Base-by-base conservation (phyloP, 2,329 filamentous ascomycete species). In the Pseudogymnoascus sp. region DNA sequence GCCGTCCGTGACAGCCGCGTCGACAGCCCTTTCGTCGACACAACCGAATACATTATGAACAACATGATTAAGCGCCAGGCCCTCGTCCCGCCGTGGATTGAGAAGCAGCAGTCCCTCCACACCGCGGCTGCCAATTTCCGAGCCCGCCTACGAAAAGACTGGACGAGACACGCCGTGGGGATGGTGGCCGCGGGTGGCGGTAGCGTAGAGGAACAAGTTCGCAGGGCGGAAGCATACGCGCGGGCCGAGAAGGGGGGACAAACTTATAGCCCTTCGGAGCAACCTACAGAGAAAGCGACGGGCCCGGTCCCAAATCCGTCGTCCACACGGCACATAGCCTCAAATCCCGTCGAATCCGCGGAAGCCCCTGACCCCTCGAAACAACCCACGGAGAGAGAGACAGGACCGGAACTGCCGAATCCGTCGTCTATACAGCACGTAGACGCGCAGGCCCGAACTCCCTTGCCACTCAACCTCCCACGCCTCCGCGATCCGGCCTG, bases 31-130 rank as follows among this genome's bases (percentile, higher is more conserved):
- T 97, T 95, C 68, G 83, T 97, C 61, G 90, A 97, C 69, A 97
- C 92, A 61, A 97, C 94, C 0, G 92, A 97, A 73, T 96, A 96
- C 71, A 89, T 97, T 67, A 88, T 97, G 87, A 97, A 99, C 74
- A 94, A 95, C 74, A 96, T 97, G 77, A 96, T 99, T 64, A 89
- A 96, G 74, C 87, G 88, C 61, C 94, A 99, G 73, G 92, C 96
- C 18, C 89, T 97, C 62, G 90, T 95, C 0, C 94, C 94, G 0
- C 92, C 92, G 0, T 99, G 94, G 94, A 97, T 99, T 62, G 94
- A 99, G 74, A 97, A 96, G 74, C 94, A 99, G 72, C 92, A 97
- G 70, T 91, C 96, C 68, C 76, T 97, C 5, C 80, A 84, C 9
- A 84, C 82, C 62, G 81, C 88, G 0, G 81, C 85, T 0, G 80